Evolutionary conservation across 2,329 filamentous ascomycete genomes (phyloP).

Genomic region (Phyllosticta capitalensis): DNA sequence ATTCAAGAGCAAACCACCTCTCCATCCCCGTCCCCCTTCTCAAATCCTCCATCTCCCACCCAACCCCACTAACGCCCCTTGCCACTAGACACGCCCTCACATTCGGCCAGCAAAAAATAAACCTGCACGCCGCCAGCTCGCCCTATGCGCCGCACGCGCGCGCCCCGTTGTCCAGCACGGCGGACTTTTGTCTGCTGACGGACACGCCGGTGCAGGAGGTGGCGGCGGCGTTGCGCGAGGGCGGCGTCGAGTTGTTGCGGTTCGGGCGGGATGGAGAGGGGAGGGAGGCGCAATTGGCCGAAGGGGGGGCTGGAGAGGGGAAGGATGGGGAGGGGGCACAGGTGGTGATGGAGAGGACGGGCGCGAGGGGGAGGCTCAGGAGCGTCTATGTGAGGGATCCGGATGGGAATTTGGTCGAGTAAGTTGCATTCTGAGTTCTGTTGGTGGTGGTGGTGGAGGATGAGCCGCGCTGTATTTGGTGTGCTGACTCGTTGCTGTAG

Average conservation of each 20-base stretch:
- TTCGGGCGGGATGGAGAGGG: background rate
- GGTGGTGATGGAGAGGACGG: constrained; percentile 16
- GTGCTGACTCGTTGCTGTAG: background rate
- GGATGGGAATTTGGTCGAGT: constrained; percentile 56
- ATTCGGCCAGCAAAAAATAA: background rate
- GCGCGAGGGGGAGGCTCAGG: constrained; percentile 44
- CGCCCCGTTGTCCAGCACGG: background rate
- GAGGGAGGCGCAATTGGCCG: background rate
- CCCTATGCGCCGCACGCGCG: background rate
- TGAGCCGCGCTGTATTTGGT: too few relatives aligned
- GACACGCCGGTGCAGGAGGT: background rate
- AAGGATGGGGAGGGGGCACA: background rate
- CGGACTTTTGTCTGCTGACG: background rate
- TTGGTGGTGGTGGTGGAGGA: background rate
- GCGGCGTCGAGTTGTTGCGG: background rate
- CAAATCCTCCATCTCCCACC: too few relatives aligned
- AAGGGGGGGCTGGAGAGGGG: background rate
- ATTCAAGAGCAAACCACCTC: too few relatives aligned
- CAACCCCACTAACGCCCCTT: background rate
- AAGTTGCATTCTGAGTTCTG: constrained; percentile 21
- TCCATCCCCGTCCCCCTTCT: too few relatives aligned
- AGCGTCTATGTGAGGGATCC: constrained; percentile 54
- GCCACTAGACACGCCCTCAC: background rate
- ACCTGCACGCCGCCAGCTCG: background rate
- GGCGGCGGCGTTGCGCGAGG: background rate